Evolutionary conservation across 139 green algal species (phyloP).

Genomic region (Tetraselmis chui): DNA sequence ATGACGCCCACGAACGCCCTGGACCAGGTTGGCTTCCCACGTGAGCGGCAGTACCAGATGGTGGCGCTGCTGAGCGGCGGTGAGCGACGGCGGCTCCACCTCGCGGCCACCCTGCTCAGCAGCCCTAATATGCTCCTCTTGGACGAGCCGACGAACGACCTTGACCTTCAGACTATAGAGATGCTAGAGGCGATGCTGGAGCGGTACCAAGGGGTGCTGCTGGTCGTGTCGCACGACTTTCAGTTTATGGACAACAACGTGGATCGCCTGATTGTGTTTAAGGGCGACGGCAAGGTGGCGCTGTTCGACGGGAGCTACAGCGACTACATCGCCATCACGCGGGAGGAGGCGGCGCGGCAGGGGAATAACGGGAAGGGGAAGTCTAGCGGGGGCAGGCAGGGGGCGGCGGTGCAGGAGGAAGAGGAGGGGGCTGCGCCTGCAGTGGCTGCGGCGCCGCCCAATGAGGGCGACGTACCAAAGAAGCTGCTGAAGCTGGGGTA

Average conservation of each 20-base stretch:
- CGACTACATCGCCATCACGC: not conserved
- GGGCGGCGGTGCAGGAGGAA: not conserved
- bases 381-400: not conserved
- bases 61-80: conserved; percentile 43
- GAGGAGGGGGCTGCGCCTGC: not conserved
- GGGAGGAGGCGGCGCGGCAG: not conserved
- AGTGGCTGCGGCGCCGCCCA: too few relatives aligned
- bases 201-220: conserved; percentile 20
- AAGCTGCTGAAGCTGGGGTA: not conserved
- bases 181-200: conserved; percentile 38
- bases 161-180: conserved; percentile 50
- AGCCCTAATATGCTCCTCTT: conserved; percentile 72
- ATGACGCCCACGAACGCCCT: not conserved
- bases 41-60: conserved; percentile 49
- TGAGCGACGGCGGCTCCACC: conserved; percentile 65
- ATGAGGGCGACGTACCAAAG: not conserved
- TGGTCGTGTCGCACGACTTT: conserved; percentile 68
- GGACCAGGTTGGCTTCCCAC: conserved; percentile 42
- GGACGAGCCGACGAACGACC: conserved; percentile 71
- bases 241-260: conserved; percentile 68
- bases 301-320: not conserved
- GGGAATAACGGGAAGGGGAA: not conserved
- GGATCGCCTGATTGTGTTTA: conserved; percentile 60
- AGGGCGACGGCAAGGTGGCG: conserved; percentile 1
- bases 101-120: conserved; percentile 59